A percentile compares a stretch with the other conserved stretches of the same genome.
phyloP scores from a whole-genome alignment of 2,329 filamentous ascomycete genomes.

The Stemphylium beticola region DNA sequence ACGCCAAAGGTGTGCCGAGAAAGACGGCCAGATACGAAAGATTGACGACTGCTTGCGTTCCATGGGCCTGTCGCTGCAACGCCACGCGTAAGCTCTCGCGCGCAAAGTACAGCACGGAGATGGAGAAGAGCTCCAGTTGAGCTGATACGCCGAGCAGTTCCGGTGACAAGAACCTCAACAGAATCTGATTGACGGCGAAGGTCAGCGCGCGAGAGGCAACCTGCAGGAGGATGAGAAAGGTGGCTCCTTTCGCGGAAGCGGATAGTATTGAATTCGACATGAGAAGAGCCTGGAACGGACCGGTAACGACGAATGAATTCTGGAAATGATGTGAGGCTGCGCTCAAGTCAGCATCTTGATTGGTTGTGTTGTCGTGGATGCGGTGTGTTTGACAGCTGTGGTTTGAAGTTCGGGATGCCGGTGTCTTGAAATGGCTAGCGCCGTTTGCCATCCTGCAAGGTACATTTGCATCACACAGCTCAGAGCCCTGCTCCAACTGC shows the following conservation, averaged over 20 bases:
- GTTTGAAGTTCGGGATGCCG: conserved; percentile 26
- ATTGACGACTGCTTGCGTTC: conserved; percentile 81
- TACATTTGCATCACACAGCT: conserved; percentile 8
- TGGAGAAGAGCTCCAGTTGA: conserved; percentile 90
- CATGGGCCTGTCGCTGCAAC: conserved; percentile 73
- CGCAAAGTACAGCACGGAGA: conserved; percentile 92
- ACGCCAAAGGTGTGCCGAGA: conserved; percentile 70
- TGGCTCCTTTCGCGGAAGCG: conserved; percentile 72
- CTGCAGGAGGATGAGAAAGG: conserved; percentile 86
- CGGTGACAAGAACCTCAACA: conserved; percentile 87
- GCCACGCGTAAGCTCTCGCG: conserved; percentile 91
- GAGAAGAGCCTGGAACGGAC: conserved; percentile 8
- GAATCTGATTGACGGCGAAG: conserved; percentile 88
- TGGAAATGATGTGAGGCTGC: conserved; percentile 9
- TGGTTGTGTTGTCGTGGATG: conserved; percentile 22
- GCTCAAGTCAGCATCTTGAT: conserved; percentile 31
- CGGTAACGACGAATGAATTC: conserved; percentile 11
- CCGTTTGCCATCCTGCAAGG: conserved; percentile 15
- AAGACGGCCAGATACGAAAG: conserved; percentile 79
- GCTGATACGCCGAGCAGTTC: conserved; percentile 82
- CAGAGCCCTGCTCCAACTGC: conserved; percentile 6
- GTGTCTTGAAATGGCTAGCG: conserved; percentile 31
- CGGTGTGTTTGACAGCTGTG: conserved; percentile 26
- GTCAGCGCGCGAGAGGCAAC: conserved; percentile 85
- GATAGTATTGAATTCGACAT: conserved; percentile 48